Percentiles rank a stretch among this genome's conserved stretches.
Conservation (phyloP, 176 grass and related monocot species). For the Elymus sibiricus region DNA sequence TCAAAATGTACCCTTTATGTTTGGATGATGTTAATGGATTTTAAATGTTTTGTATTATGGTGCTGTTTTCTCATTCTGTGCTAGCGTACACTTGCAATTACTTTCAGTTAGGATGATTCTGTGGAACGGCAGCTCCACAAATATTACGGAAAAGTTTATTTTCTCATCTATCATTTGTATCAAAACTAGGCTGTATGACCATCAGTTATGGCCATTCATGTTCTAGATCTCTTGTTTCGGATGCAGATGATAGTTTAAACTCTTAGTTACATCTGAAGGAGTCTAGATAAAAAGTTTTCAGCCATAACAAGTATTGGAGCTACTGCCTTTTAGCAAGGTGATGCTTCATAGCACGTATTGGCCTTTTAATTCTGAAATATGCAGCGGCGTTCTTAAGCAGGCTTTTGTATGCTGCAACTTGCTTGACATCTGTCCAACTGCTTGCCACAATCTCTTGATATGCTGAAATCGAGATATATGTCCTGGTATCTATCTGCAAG, state of each 20-base stretch:
- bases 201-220: background rate
- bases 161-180: no score
- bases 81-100: no score
- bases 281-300: background rate
- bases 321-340: background rate
- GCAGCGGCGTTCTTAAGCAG: background rate
- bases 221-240: background rate
- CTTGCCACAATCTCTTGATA: slow-evolving; percentile 10
- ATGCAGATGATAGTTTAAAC: background rate
- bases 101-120: background rate
- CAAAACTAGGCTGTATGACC: no score
- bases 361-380: slow-evolving; percentile 9
- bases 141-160: no score
- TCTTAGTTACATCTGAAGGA: background rate
- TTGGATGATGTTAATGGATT: slow-evolving; percentile 25
- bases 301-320: background rate
- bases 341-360: background rate
- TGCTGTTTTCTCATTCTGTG: no score
- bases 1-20: slow-evolving; percentile 26
- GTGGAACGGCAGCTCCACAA: no score
- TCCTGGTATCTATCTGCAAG: no score
- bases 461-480: background rate
- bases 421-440: slow-evolving; percentile 1
- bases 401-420: slow-evolving; percentile 11
- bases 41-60: background rate